phyloP scores from a whole-genome alignment of 2,329 filamentous ascomycete species.

The Ustilaginoidea virens region DNA sequence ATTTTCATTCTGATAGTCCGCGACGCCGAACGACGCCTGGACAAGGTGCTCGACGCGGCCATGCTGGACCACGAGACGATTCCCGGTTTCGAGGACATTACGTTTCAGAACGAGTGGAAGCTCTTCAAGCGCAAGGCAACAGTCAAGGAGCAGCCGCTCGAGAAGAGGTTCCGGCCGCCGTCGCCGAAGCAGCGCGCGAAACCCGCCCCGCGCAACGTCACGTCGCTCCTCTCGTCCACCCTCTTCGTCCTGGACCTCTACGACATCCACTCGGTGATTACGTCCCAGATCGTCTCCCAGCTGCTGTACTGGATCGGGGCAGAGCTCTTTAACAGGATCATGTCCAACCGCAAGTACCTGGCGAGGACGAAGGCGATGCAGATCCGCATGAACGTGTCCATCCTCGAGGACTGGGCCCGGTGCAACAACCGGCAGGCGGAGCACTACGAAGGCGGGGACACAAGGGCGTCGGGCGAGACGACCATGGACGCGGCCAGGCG shows the following conservation, averaged over 20 bases:
- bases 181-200: slow-evolving; percentile 89
- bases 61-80: slow-evolving; percentile 99
- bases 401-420: slow-evolving; percentile 88
- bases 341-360: slow-evolving; percentile 89
- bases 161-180: slow-evolving; percentile 82
- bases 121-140: slow-evolving; percentile 86
- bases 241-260: slow-evolving; percentile 97
- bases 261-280: slow-evolving; percentile 95
- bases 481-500: slow-evolving; percentile 71
- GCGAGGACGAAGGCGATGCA: slow-evolving; percentile 98
- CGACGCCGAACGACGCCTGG: slow-evolving; percentile 87
- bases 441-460: slow-evolving; percentile 87
- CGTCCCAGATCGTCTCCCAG: slow-evolving; percentile 78
- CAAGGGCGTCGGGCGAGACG: slow-evolving; percentile 68
- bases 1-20: slow-evolving; percentile 97
- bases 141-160: slow-evolving; percentile 75
- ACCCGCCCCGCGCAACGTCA: slow-evolving; percentile 85
- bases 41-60: slow-evolving; percentile 83
- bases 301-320: slow-evolving; percentile 92
- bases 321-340: slow-evolving; percentile 93
- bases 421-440: slow-evolving; percentile 88
- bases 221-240: slow-evolving; percentile 85
- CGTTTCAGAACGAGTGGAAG: slow-evolving; percentile 98
- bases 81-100: slow-evolving; percentile 88
- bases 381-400: slow-evolving; percentile 96